Evolutionary conservation across 2,329 filamentous ascomycete genomes (phyloP), one percentile per base, ranked within the genome.

Genomic region (Chaetoscypha palmicola): DNA sequence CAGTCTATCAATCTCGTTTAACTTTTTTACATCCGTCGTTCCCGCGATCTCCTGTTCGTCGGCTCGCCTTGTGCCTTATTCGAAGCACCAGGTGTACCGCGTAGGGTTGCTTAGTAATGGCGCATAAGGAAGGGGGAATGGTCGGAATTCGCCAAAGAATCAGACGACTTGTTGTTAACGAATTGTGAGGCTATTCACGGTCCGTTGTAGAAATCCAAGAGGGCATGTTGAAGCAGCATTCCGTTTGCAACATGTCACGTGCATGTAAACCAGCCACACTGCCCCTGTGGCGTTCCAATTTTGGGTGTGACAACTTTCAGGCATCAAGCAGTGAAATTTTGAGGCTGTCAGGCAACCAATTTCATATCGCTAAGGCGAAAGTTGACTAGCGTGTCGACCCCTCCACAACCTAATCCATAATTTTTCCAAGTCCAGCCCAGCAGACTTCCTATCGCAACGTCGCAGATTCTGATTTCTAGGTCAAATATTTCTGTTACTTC

Each of bases 1-100:
- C 26, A 31, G 31, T 41, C 41, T 37, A 48, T 51, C 51, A 54
- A 57, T 57, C 50, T 57, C 55, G 55, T 48, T 52, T 53, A 56
- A 47, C 16, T 46, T 46, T 51, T 50, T 39, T 38, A 22, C 40
- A 47, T 50, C 51, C 50, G 48, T 43, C 41, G 21, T 19, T 48
- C 43, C 45, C 46, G 46, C 38, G 28, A 48, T 47, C 46, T 45
- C 45, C 38, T 45, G 30, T 32, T 30, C 14, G 24, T 17, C n/a
- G 22, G 12, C 24, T n/a, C 39, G 12, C 17, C 19, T 26, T 23
- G 12, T 11, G n/a, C 7, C 19, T 9, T 41, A 32, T 31, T 8
- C 7, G 12, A 24, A 5, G 11, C 10, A n/a, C n/a, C n/a, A n/a
- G n/a, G n/a, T n/a, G n/a, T n/a, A 7, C 24, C 24, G 12, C 24